Evolutionary conservation across 1,284 basidiomycete species (phyloP).

Genomic region (Wallemia ichthyophaga): DNA sequence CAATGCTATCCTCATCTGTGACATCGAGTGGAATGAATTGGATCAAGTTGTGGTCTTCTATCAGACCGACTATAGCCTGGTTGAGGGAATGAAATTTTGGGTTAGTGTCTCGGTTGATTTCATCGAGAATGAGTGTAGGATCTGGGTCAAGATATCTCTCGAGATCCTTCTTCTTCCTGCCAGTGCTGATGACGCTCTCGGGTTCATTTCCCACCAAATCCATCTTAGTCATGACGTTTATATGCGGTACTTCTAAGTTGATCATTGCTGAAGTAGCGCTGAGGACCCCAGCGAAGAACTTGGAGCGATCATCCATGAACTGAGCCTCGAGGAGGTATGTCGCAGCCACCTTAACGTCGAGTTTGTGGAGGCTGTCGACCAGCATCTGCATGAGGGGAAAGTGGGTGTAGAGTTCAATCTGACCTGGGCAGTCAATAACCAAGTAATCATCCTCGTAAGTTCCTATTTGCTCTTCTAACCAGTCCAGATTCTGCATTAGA

Average conservation of each 20-base stretch:
- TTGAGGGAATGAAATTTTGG: constrained; percentile 78
- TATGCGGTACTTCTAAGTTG: constrained; percentile 80
- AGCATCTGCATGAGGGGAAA: constrained; percentile 81
- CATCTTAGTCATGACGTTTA: constrained; percentile 98
- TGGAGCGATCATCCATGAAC: constrained; percentile 95
- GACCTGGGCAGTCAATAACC: constrained; percentile 89
- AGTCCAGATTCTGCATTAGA: constrained; percentile 84
- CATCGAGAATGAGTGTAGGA: constrained; percentile 51
- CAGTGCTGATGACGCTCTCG: constrained; percentile 22
- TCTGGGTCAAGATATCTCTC: constrained; percentile 86
- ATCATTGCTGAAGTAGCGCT: constrained; percentile 99
- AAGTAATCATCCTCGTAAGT: constrained; percentile 90
- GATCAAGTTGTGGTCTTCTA: constrained; percentile 85
- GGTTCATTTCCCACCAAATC: constrained; percentile 66
- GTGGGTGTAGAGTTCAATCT: constrained; percentile 97
- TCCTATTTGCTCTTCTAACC: constrained; percentile 92
- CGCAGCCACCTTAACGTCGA: constrained; percentile 48
- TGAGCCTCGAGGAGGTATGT: constrained; percentile 88
- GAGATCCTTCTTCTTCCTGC: constrained; percentile 37
- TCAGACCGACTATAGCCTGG: constrained; percentile 74
- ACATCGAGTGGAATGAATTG: constrained; percentile 88
- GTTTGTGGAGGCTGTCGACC: constrained; percentile 33
- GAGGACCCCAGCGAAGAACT: constrained; percentile 95
- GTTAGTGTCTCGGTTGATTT: constrained; percentile 33
- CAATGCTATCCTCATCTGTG: constrained; percentile 61